Evolutionary conservation across 768 basidiomycete species (phyloP).

Genomic region (Nidularia pulvinata): DNA sequence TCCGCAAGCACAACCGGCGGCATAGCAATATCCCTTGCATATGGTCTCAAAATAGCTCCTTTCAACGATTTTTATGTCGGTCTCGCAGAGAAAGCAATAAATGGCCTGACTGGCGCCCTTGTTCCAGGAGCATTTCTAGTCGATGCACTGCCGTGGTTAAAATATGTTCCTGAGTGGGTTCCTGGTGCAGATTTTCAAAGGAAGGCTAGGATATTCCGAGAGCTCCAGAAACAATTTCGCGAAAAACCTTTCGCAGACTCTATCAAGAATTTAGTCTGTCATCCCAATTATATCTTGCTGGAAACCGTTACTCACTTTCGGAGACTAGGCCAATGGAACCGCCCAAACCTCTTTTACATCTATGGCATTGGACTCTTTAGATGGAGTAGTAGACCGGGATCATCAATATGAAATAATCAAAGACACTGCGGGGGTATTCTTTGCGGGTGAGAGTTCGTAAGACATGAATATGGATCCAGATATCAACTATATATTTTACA

Average conservation of each 20-base stretch:
- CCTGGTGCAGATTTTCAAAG: background rate
- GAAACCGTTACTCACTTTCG: background rate
- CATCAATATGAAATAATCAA: slow-evolving; percentile 14
- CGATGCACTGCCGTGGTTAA: background rate
- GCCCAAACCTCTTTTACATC: background rate
- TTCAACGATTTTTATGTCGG: background rate
- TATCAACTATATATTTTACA: background rate
- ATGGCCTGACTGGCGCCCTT: background rate
- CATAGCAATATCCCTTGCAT: background rate
- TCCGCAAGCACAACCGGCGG: background rate
- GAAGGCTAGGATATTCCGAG: background rate
- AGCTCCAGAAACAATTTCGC: background rate
- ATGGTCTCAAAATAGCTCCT: background rate
- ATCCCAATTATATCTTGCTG: background rate
- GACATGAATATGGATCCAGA: background rate
- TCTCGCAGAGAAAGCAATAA: background rate
- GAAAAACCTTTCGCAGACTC: background rate
- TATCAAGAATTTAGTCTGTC: background rate
- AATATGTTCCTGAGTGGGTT: background rate
- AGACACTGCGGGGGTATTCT: slow-evolving; percentile 37
- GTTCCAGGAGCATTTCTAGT: background rate
- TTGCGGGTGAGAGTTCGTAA: slow-evolving; percentile 14
- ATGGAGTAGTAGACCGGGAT: background rate
- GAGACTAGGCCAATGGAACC: background rate
- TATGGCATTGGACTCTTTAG: background rate